Evolutionary conservation across 352 stramenopile species (phyloP), one percentile per base, ranked within the genome.

Genomic region (Globisporangium polare): DNA sequence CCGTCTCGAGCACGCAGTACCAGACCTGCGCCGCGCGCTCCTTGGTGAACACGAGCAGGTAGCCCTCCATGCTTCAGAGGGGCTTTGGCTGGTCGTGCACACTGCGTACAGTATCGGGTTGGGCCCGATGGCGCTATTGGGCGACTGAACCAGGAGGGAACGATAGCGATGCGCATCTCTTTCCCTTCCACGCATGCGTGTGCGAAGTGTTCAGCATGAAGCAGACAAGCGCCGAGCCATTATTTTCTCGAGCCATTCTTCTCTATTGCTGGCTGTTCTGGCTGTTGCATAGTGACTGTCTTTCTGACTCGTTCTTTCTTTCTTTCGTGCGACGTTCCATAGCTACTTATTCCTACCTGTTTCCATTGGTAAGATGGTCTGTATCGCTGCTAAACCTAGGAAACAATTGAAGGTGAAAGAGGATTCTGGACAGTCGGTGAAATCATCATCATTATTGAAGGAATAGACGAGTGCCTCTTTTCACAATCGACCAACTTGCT

Each of bases 1-100:
- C 83, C 46, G 83, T 68, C 65, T 90, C 81, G 49, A 93, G 69
- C 58, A 88, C 78, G 53, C 81, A 88, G 67, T 86, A 93, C 60
- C 63, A 65, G 47, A 85, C 52, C 50, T 84, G 77, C 57, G 81
- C 72, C 26, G 70, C 62, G 29, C 63, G 68, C 22, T 70, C 61
- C 53, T 86, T 77, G 41, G 67, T 59, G 54, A 90, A 82, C 53
- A 76, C 68, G 9, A 93, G 80, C 64, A 93, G 63, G 55, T 82
- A 93, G 47, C 83, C 83, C 50, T 93, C 83, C 83, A 93, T 93
- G 49, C 22, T 17, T 43, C 18, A 33, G 33, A 12, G 29, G 29
- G 7, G 8, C 33, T 39, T n/a, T n/a, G 37, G 37, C 37, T 43
- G 15, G 37, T 45, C 39, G 42, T 35, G 13, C 22, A 13, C 13